phyloP scores from a whole-genome alignment of 2,329 filamentous ascomycete genomes.

The Fusarium sp. region DNA sequence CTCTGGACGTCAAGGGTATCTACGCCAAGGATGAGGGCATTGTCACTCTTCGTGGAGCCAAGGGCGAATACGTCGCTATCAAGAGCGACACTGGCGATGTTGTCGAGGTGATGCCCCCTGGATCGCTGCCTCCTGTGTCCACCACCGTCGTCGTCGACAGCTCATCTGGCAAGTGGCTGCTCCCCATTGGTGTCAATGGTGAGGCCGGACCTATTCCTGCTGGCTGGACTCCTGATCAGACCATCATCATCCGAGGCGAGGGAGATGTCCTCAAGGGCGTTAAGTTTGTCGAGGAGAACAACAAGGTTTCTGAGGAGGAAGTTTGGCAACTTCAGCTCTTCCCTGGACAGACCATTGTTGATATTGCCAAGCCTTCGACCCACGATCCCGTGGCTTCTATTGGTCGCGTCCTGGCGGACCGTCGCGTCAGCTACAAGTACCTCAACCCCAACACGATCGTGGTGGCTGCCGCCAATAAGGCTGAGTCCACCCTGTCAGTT shows the following conservation, averaged over 20 bases:
- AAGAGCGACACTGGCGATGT: conserved; percentile 65
- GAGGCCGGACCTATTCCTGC: conserved; percentile 59
- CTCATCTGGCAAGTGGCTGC: conserved; percentile 63
- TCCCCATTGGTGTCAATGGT: conserved; percentile 65
- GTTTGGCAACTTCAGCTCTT: conserved; percentile 81
- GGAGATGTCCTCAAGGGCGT: conserved; percentile 67
- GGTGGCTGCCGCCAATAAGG: conserved; percentile 75
- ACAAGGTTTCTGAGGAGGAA: conserved; percentile 58
- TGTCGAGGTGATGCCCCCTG: conserved; percentile 57
- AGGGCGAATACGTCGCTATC: conserved; percentile 72
- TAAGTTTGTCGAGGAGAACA: conserved; percentile 59
- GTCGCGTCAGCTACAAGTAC: conserved; percentile 97
- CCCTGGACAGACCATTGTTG: conserved; percentile 74
- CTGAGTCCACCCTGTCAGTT: conserved; percentile 71
- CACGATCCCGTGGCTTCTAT: conserved; percentile 95
- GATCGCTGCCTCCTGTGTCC: conserved; percentile 41
- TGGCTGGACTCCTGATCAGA: conserved; percentile 62
- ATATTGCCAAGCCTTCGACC: conserved; percentile 74
- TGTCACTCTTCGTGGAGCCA: conserved; percentile 69
- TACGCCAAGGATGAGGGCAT: conserved; percentile 69
- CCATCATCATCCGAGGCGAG: conserved; percentile 64
- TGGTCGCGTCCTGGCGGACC: conserved; percentile 90
- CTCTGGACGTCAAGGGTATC: conserved; percentile 77
- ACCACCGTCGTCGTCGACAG: conserved; percentile 66
- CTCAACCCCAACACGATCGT: conserved; percentile 88